These are phyloP conservation scores for Letharia columbiana DNA, from an alignment of 495 filamentous ascomycete species.

Conservation along the genomic window DNA sequence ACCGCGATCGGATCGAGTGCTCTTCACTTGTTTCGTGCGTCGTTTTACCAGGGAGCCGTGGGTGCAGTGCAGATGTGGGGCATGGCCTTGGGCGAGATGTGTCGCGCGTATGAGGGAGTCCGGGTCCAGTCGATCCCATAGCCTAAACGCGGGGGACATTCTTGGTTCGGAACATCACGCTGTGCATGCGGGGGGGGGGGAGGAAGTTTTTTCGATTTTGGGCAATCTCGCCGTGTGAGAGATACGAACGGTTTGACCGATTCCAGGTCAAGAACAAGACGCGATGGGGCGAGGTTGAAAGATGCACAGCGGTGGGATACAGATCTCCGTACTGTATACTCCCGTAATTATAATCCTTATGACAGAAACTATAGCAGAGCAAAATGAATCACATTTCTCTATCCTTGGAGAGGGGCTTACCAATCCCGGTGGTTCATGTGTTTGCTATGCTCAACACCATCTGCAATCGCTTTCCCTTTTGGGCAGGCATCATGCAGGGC, in stretches of 20 bases:
- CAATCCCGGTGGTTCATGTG: neutral
- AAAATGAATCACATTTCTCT: neutral
- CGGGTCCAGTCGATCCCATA: neutral
- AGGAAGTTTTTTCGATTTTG: too few relatives aligned
- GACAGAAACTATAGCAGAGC: neutral
- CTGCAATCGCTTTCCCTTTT: neutral
- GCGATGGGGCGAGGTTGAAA: neutral
- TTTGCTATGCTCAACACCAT: neutral
- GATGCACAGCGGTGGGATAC: neutral
- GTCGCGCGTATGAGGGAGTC: too few relatives aligned
- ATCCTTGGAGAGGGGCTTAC: neutral
- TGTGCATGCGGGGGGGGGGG: too few relatives aligned
- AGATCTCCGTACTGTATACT: neutral
- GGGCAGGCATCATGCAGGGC: neutral
- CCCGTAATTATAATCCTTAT: neutral
- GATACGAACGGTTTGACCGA: neutral
- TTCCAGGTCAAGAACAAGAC: neutral
- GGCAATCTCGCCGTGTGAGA: neutral
- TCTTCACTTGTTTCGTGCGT: too few relatives aligned
- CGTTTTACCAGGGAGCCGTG: too few relatives aligned
- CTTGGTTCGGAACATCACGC: too few relatives aligned
- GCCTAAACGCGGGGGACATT: too few relatives aligned
- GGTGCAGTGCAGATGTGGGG: too few relatives aligned
- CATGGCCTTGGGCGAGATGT: too few relatives aligned
- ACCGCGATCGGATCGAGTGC: too few relatives aligned